Conservation (phyloP, 2,329 filamentous ascomycete species). For the Talaromyces rugulosus region DNA sequence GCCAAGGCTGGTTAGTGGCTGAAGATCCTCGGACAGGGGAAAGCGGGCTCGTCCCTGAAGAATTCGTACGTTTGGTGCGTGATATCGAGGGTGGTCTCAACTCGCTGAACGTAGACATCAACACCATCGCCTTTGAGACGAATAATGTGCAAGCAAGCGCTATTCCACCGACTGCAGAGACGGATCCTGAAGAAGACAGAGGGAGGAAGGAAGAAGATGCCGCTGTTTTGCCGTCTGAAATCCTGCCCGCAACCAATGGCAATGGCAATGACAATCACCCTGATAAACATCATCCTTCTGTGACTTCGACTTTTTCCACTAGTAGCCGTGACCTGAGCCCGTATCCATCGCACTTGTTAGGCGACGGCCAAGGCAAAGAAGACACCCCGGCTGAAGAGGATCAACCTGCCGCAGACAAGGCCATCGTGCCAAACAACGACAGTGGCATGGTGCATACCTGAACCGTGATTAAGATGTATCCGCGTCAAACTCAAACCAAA, state of each 20-base stretch:
- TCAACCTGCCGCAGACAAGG: background rate
- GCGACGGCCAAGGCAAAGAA: conserved; percentile 20
- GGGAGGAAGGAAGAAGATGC: background rate
- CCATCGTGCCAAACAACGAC: background rate
- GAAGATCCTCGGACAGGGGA: conserved; percentile 93
- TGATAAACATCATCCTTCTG: conserved; percentile 37
- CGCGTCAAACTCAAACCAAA: background rate
- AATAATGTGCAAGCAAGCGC: conserved; percentile 36
- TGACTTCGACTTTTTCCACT: conserved; percentile 50
- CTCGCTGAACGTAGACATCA: conserved; percentile 58
- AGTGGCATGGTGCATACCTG: background rate
- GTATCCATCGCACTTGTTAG: conserved; percentile 40
- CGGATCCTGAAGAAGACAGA: conserved; percentile 10
- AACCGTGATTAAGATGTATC: background rate
- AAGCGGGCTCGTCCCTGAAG: conserved; percentile 90
- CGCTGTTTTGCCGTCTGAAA: conserved; percentile 2
- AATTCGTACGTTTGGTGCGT: conserved; percentile 86
- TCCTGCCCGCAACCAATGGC: conserved; percentile 13
- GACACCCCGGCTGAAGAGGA: conserved; percentile 13
- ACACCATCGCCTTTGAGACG: conserved; percentile 42
- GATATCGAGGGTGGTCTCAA: conserved; percentile 90
- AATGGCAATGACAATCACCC: conserved; percentile 19
- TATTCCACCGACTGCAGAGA: conserved; percentile 23
- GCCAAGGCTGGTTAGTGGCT: conserved; percentile 95
- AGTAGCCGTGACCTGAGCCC: conserved; percentile 49